Conservation (phyloP, 768 basidiomycete species). For the Fomitopsis pulvina region DNA sequence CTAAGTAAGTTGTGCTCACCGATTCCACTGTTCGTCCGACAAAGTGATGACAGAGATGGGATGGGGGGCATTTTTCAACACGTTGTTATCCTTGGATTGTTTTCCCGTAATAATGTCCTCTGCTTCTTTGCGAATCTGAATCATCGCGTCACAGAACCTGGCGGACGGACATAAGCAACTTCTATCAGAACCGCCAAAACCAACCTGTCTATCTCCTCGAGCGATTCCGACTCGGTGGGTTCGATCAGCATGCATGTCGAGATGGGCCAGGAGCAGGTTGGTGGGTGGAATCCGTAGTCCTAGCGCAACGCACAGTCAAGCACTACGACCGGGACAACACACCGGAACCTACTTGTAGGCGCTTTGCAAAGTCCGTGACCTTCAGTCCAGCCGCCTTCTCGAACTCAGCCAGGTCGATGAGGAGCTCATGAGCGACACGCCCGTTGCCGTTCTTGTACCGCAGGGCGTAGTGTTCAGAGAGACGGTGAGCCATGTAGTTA, state of each 20-base stretch:
- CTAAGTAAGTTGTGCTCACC: too few relatives aligned
- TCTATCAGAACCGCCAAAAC: slow-evolving; percentile 8
- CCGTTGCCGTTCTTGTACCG: slow-evolving; percentile 88
- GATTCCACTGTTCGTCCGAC: slow-evolving; percentile 82
- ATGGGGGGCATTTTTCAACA: slow-evolving; percentile 93
- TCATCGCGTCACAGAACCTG: slow-evolving; percentile 98
- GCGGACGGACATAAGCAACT: neutral
- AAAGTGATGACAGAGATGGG: slow-evolving; percentile 65
- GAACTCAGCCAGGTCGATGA: slow-evolving; percentile 95
- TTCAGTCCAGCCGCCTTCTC: slow-evolving; percentile 86
- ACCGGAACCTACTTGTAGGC: slow-evolving; percentile 58
- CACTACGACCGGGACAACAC: neutral
- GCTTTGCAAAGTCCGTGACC: slow-evolving; percentile 94
- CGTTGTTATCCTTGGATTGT: slow-evolving; percentile 87
- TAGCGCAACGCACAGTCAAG: slow-evolving; percentile 20
- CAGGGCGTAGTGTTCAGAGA: slow-evolving; percentile 78
- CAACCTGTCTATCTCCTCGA: slow-evolving; percentile 87
- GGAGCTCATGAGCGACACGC: slow-evolving; percentile 90
- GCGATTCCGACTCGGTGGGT: slow-evolving; percentile 92
- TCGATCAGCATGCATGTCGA: slow-evolving; percentile 97
- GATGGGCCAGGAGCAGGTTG: slow-evolving; percentile 98
- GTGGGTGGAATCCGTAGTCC: slow-evolving; percentile 94
- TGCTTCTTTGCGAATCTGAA: slow-evolving; percentile 88
- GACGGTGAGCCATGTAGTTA: slow-evolving; percentile 92
- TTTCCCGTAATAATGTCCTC: slow-evolving; percentile 82